Base-by-base conservation (phyloP, 148 eudicot genomes). In the Selenicereus undatus region DNA sequence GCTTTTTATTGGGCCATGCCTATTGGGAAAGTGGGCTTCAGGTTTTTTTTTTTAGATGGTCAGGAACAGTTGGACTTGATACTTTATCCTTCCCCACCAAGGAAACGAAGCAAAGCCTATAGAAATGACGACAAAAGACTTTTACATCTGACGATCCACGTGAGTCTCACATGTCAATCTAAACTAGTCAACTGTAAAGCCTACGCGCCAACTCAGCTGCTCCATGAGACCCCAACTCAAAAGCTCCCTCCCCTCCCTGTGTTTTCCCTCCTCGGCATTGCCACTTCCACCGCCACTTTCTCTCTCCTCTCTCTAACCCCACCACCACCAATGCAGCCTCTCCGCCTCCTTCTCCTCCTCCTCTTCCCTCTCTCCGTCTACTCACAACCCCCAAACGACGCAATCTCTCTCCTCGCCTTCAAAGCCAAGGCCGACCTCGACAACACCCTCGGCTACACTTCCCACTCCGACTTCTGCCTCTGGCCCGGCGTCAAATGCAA, bases 401-500 rank as follows among this genome's bases (percentile, higher is more conserved):
- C 89, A 5, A 78, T 84, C 27, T 75, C 92, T 0, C 85, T 91
- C 18, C 87, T 91, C 71, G 22, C 91, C 16, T 87, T 90, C 87
- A 83, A 84, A 73, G 78, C 89, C 77, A 78, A 85, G 48, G 86
- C 90, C 16, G 90, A 87, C 93, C 70, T 73, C 5, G 70, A 80
- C 82, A 89, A 79, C 86, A 79, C 86, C 0, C 88, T 82, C 80
- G 79, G 83, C 36, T 85, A 86, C 62, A 56, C 21, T 16, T 5
- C 20, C 62, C 87, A 72, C 71, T 82, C 82, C 82, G 84, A 82
- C 75, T 86, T 86, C 82, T 91, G 93, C 50, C 81, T 78, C 8
- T 91, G 95, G 95, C 89, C 74, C 56, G 97, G 95, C 66, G 93
- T 94, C 24, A 91, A 91, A 32, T 94, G 97, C 82, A 89, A 78